A percentile compares a stretch with the other conserved stretches of the same genome.
phyloP scores from a whole-genome alignment of 192 early-diverging fungal genomes.

The Rhizophagus clarus region DNA sequence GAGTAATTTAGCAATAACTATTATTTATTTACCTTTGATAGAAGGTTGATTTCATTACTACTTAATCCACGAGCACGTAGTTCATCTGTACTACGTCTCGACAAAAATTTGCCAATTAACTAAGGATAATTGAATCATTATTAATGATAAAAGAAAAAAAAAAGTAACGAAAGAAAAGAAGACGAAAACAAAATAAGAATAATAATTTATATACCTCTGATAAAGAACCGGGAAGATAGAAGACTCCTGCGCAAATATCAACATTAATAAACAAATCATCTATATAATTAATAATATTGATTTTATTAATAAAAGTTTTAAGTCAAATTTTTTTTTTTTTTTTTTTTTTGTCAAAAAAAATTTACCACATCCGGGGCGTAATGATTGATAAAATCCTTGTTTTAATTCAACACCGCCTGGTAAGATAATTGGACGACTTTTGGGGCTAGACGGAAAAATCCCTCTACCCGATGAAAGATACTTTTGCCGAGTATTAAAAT shows the following conservation, averaged over 20 bases:
- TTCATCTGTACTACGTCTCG: background rate
- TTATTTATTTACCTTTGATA: background rate
- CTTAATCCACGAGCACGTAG: background rate
- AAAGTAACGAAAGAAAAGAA: background rate
- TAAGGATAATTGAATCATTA: background rate
- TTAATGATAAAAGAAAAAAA: background rate
- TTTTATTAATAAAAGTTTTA: background rate
- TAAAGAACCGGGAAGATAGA: background rate
- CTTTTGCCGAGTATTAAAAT: background rate
- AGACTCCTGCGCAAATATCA: slow-evolving; percentile 16
- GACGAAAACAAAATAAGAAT: too few relatives aligned
- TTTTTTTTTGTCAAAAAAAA: background rate
- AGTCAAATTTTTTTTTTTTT: background rate
- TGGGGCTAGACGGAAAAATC: background rate
- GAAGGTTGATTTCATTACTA: background rate
- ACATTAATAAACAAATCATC: background rate
- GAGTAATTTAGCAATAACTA: too few relatives aligned
- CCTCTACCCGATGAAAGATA: background rate
- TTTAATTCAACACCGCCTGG: slow-evolving; percentile 6
- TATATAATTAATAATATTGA: background rate
- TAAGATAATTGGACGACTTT: background rate
- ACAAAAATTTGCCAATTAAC: background rate
- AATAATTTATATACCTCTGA: background rate
- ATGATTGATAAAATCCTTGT: slow-evolving; percentile 23
- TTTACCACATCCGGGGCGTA: slow-evolving; percentile 4